phyloP scores from a whole-genome alignment of 768 basidiomycete genomes.

The Amanita thiersii region DNA sequence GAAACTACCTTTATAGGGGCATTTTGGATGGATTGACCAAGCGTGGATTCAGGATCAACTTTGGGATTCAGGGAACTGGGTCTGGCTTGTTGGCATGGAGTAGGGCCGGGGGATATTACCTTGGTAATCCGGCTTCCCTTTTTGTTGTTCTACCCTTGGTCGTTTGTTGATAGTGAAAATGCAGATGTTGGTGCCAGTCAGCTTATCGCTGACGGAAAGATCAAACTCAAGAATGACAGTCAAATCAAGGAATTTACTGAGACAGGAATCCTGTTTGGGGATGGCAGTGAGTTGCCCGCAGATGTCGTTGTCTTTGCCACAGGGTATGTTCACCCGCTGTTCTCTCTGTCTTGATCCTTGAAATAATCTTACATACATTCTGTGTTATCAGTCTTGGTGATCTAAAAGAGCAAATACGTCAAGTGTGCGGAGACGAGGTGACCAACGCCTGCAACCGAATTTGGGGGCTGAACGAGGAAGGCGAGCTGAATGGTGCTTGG shows the following conservation, averaged over 20 bases:
- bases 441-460: slow-evolving; percentile 35
- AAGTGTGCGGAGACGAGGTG: slow-evolving; percentile 37
- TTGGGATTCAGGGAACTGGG: slow-evolving; percentile 32
- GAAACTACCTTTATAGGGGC: slow-evolving; percentile 17
- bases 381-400: slow-evolving; percentile 31
- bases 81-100: slow-evolving; percentile 22
- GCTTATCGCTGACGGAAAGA: slow-evolving; percentile 53
- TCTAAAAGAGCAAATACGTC: slow-evolving; percentile 24
- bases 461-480: slow-evolving; percentile 59
- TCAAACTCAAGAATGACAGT: slow-evolving; percentile 55
- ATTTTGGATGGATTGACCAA: slow-evolving; percentile 37
- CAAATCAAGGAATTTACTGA: slow-evolving; percentile 33
- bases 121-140: slow-evolving; percentile 17
- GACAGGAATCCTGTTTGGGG: slow-evolving; percentile 33
- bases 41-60: slow-evolving; percentile 36
- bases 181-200: slow-evolving; percentile 49
- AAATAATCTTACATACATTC: background rate
- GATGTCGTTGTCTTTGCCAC: slow-evolving; percentile 47
- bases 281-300: slow-evolving; percentile 33
- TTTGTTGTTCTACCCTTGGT: background rate
- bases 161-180: slow-evolving; percentile 3
- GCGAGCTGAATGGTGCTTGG: slow-evolving; percentile 43
- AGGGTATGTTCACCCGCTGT: slow-evolving; percentile 23
- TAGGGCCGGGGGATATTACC: slow-evolving; percentile 30
- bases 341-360: background rate